These are phyloP conservation scores for Ascobolus immersus DNA, from an alignment of 495 filamentous ascomycete species.

Conservation along the genomic window DNA sequence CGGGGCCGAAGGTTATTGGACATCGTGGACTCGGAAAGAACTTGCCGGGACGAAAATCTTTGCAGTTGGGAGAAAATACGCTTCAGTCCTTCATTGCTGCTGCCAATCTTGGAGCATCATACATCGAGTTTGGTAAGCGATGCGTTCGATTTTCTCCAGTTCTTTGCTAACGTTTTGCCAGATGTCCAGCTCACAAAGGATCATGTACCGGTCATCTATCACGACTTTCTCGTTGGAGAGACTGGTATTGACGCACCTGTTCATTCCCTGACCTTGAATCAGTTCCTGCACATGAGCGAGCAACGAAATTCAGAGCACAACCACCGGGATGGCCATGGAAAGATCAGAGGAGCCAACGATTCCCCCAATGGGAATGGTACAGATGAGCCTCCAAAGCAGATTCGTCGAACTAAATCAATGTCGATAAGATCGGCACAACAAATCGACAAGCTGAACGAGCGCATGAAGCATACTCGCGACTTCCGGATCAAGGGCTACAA, in stretches of 20 bases:
- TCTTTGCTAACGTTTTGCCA: slow-evolving; percentile 13
- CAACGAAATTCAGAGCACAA: slow-evolving; percentile 20
- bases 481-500: slow-evolving; percentile 77
- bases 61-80: slow-evolving; percentile 92
- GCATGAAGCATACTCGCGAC: slow-evolving; percentile 90
- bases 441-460: slow-evolving; percentile 45
- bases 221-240: slow-evolving; percentile 95
- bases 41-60: slow-evolving; percentile 44
- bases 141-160: no score
- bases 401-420: slow-evolving; percentile 24
- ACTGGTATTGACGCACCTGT: slow-evolving; percentile 95
- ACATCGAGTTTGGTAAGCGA: slow-evolving; percentile 12
- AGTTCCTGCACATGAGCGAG: slow-evolving; percentile 25
- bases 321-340: slow-evolving; percentile 27
- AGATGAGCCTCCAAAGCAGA: slow-evolving; percentile 6
- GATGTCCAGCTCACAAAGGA: slow-evolving; percentile 98
- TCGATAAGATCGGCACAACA: slow-evolving; percentile 22
- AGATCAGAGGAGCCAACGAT: background rate
- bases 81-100: slow-evolving; percentile 85
- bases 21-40: slow-evolving; percentile 92
- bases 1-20: slow-evolving; percentile 68
- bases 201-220: slow-evolving; percentile 94
- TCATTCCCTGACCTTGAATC: slow-evolving; percentile 79
- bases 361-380: slow-evolving; percentile 1
- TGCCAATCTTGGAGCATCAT: slow-evolving; percentile 41